Percentiles rank a stretch among this genome's conserved stretches.
Evolutionary conservation across 768 basidiomycete species (phyloP).

Genomic region (Phaffia tasmanica): DNA sequence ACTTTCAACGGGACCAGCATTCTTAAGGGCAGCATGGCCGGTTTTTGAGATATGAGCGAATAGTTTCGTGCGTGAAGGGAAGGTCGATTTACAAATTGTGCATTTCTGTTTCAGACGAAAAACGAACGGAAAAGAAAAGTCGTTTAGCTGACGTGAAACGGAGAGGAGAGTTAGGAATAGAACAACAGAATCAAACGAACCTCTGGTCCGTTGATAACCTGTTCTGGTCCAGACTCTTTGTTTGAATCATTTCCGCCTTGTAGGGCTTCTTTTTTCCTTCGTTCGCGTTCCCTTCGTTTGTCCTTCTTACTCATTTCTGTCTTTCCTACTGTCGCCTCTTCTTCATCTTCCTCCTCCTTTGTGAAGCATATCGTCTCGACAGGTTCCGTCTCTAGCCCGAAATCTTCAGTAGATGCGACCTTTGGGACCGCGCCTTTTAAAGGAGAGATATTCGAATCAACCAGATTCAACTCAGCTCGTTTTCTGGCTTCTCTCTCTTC

Average conservation of each 20-base stretch:
- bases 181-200: neutral
- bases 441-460: neutral
- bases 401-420: neutral
- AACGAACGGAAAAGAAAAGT: neutral
- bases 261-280: conserved; percentile 59
- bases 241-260: conserved; percentile 27
- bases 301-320: conserved; percentile 59
- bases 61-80: conserved; percentile 59
- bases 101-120: conserved; percentile 41
- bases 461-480: neutral
- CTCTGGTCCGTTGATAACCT: conserved; percentile 6
- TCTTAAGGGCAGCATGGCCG: conserved; percentile 49
- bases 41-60: conserved; percentile 61
- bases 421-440: neutral
- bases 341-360: conserved; percentile 1
- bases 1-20: neutral
- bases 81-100: conserved; percentile 56
- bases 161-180: neutral
- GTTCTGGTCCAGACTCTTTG: neutral
- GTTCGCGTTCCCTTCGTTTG: conserved; percentile 53
- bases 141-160: neutral
- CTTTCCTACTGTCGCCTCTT: neutral
- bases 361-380: neutral
- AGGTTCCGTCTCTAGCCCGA: neutral
- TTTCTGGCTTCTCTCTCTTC: conserved; percentile 15